Evolutionary conservation across 768 basidiomycete species (phyloP), one percentile per base, ranked within the genome.

Genomic region (Naganishia vishniacii): DNA sequence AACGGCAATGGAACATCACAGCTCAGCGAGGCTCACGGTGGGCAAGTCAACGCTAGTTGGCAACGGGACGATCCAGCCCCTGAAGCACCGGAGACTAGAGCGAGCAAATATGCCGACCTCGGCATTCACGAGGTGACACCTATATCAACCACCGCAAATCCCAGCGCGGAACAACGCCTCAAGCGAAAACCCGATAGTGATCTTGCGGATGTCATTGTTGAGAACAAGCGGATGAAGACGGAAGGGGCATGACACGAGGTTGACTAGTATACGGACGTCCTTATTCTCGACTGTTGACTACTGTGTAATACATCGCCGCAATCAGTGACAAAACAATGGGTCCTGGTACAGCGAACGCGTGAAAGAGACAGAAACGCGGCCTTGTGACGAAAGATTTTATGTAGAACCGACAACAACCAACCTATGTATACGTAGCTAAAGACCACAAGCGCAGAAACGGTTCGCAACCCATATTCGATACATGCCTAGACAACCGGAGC

Each of bases 131-230:
- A 56, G 15, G 53, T 12, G 7, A 9, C 53, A 9, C 32, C 49
- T 16, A 34, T 28, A 20, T 23, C 37, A 18, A 20, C 37, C 8
- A 11, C 25, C 20, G 37, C 37, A n/a, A 29, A 34, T n/a, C 11
- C 53, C 9, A 20, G 25, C 11, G 37, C 34, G 32, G 37, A 13
- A 25, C 34, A 23, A 34, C 16, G 34, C 20, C 37, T 56, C 23
- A 56, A 56, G 37, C 53, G 53, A 6, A 34, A 37, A 37, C 53
- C 53, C 20, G 53, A 56, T 26, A 40, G 53, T 34, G 53, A 56
- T 40, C 53, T 56, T 31, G 53, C 53, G 23, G 53, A 56, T 2
- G 13, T 56, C 18, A 34, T 37, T 9, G 20, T n/a, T 11, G 53
- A 40, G 20, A 31, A 32, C 31, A 56, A 56, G 23, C 53, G 53